phyloP scores from a whole-genome alignment of 2,329 filamentous ascomycete genomes.

The Talaromyces sp. region DNA sequence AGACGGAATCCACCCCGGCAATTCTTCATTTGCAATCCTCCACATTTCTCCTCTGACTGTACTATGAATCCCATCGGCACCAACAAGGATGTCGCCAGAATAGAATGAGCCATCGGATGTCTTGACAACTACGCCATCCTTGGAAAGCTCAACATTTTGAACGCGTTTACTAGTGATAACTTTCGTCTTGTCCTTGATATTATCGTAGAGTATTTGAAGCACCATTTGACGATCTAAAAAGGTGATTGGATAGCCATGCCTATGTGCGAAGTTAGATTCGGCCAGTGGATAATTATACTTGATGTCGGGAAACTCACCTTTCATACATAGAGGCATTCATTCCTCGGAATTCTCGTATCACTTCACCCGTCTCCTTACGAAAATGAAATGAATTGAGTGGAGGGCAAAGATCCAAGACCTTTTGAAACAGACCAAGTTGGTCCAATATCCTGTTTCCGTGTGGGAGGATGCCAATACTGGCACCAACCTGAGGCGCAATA shows the following conservation, averaged over 20 bases:
- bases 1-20: not conserved
- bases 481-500: constrained; percentile 39
- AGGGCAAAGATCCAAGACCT: constrained; percentile 9
- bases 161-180: constrained; percentile 26
- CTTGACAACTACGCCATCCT: constrained; percentile 5
- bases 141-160: constrained; percentile 15
- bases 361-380: not conserved
- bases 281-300: too few species aligned
- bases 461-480: constrained; percentile 43
- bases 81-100: constrained; percentile 32
- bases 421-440: constrained; percentile 42
- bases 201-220: constrained; percentile 16
- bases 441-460: constrained; percentile 44
- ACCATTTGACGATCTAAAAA: constrained; percentile 16
- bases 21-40: not conserved
- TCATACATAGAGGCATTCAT: not conserved
- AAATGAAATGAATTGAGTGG: not conserved
- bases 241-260: constrained; percentile 14
- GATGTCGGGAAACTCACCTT: not conserved
- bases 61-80: constrained; percentile 39
- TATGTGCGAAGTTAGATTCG: too few species aligned
- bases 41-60: constrained; percentile 28
- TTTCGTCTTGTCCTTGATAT: constrained; percentile 21
- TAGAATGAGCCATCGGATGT: not conserved
- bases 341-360: not conserved